Conservation (phyloP, 768 basidiomycete species). For the Suillus decipiens region DNA sequence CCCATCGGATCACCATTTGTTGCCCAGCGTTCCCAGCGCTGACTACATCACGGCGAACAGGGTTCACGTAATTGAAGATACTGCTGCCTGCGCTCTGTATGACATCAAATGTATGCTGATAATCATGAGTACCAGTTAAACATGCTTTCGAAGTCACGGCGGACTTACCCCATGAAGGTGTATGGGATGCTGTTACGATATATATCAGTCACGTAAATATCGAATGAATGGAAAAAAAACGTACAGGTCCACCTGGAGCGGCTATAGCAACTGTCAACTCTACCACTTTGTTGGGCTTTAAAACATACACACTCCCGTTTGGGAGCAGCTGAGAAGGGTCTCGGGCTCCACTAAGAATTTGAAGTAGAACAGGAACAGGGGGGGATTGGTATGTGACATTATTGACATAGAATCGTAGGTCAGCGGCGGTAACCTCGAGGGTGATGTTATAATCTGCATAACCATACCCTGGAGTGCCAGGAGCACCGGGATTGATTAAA, state of each 20-base stretch:
- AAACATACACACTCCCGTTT: constrained; percentile 23
- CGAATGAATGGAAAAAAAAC: not conserved
- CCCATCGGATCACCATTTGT: constrained; percentile 45
- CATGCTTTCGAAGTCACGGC: not conserved
- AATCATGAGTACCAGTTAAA: not conserved
- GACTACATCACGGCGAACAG: constrained; percentile 51
- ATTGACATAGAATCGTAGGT: constrained; percentile 17
- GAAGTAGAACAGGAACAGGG: constrained; percentile 43
- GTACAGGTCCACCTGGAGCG: constrained; percentile 10
- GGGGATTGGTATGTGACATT: constrained; percentile 24
- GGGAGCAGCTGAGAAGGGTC: constrained; percentile 30
- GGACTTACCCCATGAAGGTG: constrained; percentile 44
- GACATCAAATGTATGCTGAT: constrained; percentile 47
- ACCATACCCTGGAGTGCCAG: constrained; percentile 39
- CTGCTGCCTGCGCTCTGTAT: constrained; percentile 40
- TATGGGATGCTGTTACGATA: constrained; percentile 38
- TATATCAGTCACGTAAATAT: not conserved
- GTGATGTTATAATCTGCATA: constrained; percentile 42
- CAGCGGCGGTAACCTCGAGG: constrained; percentile 13
- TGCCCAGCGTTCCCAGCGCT: constrained; percentile 22
- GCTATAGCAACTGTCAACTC: constrained; percentile 20
- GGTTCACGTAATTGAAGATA: constrained; percentile 50
- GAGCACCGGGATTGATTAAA: constrained; percentile 32
- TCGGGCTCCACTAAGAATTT: constrained; percentile 43
- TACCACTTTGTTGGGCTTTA: constrained; percentile 30